Percentiles rank a stretch among this genome's conserved stretches.
Evolutionary conservation across 345 rosid species (phyloP).

Genomic region (Aurinia saxatilis): DNA sequence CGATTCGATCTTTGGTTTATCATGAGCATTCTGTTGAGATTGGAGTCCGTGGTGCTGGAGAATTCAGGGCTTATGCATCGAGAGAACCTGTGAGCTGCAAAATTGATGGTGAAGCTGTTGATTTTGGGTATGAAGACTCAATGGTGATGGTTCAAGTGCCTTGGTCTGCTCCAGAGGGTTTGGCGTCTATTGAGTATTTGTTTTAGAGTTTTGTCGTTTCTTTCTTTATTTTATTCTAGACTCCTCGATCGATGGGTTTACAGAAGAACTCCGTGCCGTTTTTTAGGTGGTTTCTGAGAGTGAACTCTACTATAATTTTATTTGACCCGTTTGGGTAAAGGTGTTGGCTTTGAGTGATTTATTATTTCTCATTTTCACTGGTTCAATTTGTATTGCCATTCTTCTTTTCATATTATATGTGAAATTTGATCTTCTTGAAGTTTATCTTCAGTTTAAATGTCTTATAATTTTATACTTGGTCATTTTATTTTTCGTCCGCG

Average conservation of each 20-base stretch:
- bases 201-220: slow-evolving; percentile 33
- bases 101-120: slow-evolving; percentile 53
- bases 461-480: too few relatives aligned
- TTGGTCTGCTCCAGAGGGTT: slow-evolving; percentile 49
- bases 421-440: background rate
- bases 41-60: slow-evolving; percentile 66
- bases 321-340: background rate
- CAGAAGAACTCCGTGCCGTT: slow-evolving; percentile 15
- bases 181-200: slow-evolving; percentile 39
- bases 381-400: background rate
- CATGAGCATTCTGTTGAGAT: slow-evolving; percentile 33
- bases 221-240: slow-evolving; percentile 2
- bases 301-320: background rate
- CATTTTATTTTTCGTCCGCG: too few relatives aligned
- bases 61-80: slow-evolving; percentile 63
- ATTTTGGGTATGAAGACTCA: slow-evolving; percentile 41
- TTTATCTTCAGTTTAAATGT: background rate
- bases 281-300: slow-evolving; percentile 23
- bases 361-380: background rate
- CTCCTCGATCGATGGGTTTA: background rate
- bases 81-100: slow-evolving; percentile 54
- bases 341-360: background rate
- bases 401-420: slow-evolving; percentile 8
- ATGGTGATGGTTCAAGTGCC: slow-evolving; percentile 58
- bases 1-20: slow-evolving; percentile 46